Base-by-base conservation (phyloP, 2,329 filamentous ascomycete genomes). In the Fusarium xylarioides region DNA sequence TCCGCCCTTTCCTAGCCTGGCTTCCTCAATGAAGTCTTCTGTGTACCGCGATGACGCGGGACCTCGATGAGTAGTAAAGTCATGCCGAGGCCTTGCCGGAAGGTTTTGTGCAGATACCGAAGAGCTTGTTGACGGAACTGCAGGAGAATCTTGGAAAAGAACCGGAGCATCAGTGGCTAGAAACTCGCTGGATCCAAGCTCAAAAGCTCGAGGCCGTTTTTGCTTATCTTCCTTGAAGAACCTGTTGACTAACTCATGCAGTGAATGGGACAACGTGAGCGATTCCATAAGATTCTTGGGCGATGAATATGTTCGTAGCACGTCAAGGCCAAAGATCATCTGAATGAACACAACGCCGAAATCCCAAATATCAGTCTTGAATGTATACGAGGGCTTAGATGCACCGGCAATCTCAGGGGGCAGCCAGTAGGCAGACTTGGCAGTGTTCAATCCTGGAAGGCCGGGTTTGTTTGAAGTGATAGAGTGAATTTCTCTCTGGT, bases 351-450 rank as follows among this genome's bases (percentile, higher is more conserved):
- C 89, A 35, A 98, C 90, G 9, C 96, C 96, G 77, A 99, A 91
- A 74, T 98, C 93, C 96, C 96, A 99, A 14, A 98, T 90, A 80
- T 98, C 96, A 1, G 94, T 94, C 80, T 97, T 97, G 77, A 89
- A 88, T 4, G 88, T 91, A 83, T 92, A 86, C 80, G 92, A 85
- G 35, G 87, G 87, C 34, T 88, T 91, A 66, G 87, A 89, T 2
- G 86, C 87, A 52, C 84, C 88, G 35, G 89, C 88, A 56, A 95
- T 87, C 81, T 97, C 95, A 3, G 95, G 93, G 3, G 95, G 91
- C 11, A 93, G 82, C 95, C 95, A 97, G 74, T 94, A 94, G 3
- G 92, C 91, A 21, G 94, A 95, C 74, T 91, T 92, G 21, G 92
- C 89, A 30, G 90, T 87, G 52, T 87, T 85, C 26, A 89, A 82